Conservation (phyloP, 1,284 basidiomycete genomes). For the Pascua guehoae region DNA sequence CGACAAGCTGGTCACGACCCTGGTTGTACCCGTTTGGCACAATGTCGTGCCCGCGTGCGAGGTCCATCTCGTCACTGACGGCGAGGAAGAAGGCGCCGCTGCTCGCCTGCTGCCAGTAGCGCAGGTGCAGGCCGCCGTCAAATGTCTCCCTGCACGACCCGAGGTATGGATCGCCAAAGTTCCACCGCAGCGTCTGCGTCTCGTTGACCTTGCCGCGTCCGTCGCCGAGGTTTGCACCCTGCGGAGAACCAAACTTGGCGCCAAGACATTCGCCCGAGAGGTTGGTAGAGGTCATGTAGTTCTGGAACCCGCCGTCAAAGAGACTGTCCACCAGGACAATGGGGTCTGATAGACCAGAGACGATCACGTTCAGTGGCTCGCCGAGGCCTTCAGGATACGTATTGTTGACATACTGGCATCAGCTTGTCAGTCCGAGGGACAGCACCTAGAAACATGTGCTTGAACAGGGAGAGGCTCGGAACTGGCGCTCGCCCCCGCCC, state of each 20-base stretch:
- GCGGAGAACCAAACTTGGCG: conserved; percentile 66
- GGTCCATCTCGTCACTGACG: conserved; percentile 66
- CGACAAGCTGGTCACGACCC: conserved; percentile 71
- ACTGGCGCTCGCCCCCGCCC: not conserved
- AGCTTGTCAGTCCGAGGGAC: not conserved
- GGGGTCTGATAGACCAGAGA: conserved; percentile 74
- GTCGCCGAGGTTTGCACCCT: conserved; percentile 79
- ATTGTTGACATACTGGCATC: conserved; percentile 55
- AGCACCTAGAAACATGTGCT: not conserved
- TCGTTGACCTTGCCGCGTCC: conserved; percentile 71
- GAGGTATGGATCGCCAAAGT: conserved; percentile 69
- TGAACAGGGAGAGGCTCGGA: not conserved
- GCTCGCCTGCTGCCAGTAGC: conserved; percentile 83
- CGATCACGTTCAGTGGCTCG: conserved; percentile 84
- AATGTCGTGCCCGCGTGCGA: conserved; percentile 60
- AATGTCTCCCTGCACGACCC: conserved; percentile 82
- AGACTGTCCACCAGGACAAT: conserved; percentile 64
- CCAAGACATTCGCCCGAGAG: conserved; percentile 70
- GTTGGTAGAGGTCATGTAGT: conserved; percentile 58
- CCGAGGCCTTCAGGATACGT: conserved; percentile 73
- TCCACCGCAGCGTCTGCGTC: conserved; percentile 71
- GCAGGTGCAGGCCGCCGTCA: conserved; percentile 82
- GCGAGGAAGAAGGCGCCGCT: conserved; percentile 75
- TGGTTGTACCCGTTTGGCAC: conserved; percentile 60
- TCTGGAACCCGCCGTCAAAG: conserved; percentile 68